Base-by-base conservation (phyloP, 768 basidiomycete species). In the Boletellus ananas region DNA sequence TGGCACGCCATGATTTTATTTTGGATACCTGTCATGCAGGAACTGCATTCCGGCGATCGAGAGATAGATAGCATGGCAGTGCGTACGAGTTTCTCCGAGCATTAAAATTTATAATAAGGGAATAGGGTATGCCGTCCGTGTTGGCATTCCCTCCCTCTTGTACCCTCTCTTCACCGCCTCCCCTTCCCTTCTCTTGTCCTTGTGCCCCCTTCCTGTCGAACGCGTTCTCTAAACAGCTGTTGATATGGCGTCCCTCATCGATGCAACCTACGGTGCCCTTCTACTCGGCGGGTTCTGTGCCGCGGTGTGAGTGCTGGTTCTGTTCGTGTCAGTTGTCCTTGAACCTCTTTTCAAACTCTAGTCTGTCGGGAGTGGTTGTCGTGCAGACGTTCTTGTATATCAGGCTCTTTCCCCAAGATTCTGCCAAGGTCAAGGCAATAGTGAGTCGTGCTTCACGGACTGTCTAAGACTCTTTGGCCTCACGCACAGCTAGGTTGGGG, bases 201-300 rank as follows among this genome's bases (percentile, higher is more conserved):
- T 25, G 7, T 25, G 5, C 23, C 23, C 23, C 23, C 7, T 25
- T 25, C 23, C 23, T 25, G 23, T 25, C 23, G 5, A 25, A 25
- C 23, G 23, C 7, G 23, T 25, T 25, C 7, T 25, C 23, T 25
- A 25, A 6, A 6, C 7, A 18, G 8, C 20, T 16, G n/a, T 21
- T 18, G 20, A 34, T n/a, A 63, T 63, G 62, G n/a, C 54, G 27
- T 25, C 18, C 29, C 10, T 20, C 27, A 29, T 66, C 23, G 52
- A 45, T 34, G 33, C 55, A 35, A 69, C 66, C 29, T 49, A 57
- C 13, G 66, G 66, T 8, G 66, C 66, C 16, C 56, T 67, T 9
- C 54, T 67, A 3, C 39, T 69, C 5, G 66, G 66, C 25, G 65
- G 63, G 44, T 67, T 69, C 49, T 42, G 58, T 41, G 67, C 66